Evolutionary conservation across 2,329 filamentous ascomycete genomes (phyloP).

Genomic region (Chaetomiaceae sp.): DNA sequence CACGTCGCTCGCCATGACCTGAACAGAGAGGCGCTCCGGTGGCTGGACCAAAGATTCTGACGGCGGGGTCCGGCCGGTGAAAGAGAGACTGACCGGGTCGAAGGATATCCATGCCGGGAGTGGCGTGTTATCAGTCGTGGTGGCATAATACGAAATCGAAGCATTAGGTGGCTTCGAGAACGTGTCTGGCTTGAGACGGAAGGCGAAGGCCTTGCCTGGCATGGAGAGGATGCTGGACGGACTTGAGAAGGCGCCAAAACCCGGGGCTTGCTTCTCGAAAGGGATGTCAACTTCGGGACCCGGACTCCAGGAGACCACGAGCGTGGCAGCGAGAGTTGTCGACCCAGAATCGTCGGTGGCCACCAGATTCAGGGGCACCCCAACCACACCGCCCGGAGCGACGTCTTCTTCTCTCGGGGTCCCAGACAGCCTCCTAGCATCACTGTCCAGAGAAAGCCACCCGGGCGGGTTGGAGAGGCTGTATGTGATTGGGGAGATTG

Average conservation of each 20-base stretch:
- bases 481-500: slow-evolving; percentile 56
- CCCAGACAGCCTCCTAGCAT: slow-evolving; percentile 60
- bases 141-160: slow-evolving; percentile 66
- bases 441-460: slow-evolving; percentile 69
- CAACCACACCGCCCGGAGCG: slow-evolving; percentile 46
- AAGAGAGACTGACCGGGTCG: slow-evolving; percentile 55
- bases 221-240: slow-evolving; percentile 54
- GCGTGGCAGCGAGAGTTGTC: slow-evolving; percentile 57
- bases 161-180: slow-evolving; percentile 52
- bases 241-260: slow-evolving; percentile 53
- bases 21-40: slow-evolving; percentile 65
- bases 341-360: slow-evolving; percentile 63
- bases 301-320: slow-evolving; percentile 59
- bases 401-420: slow-evolving; percentile 54
- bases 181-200: slow-evolving; percentile 50
- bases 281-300: slow-evolving; percentile 51
- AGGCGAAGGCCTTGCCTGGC: slow-evolving; percentile 47
- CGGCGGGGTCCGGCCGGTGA: slow-evolving; percentile 64
- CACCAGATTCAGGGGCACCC: slow-evolving; percentile 57
- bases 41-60: slow-evolving; percentile 56
- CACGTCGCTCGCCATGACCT: slow-evolving; percentile 72
- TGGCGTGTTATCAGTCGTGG: slow-evolving; percentile 70
- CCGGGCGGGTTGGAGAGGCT: slow-evolving; percentile 56
- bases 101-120: slow-evolving; percentile 83
- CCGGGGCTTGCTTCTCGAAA: slow-evolving; percentile 50